Base-by-base conservation (phyloP, 305 asterid genomes). In the Solanum aculeatissimum region DNA sequence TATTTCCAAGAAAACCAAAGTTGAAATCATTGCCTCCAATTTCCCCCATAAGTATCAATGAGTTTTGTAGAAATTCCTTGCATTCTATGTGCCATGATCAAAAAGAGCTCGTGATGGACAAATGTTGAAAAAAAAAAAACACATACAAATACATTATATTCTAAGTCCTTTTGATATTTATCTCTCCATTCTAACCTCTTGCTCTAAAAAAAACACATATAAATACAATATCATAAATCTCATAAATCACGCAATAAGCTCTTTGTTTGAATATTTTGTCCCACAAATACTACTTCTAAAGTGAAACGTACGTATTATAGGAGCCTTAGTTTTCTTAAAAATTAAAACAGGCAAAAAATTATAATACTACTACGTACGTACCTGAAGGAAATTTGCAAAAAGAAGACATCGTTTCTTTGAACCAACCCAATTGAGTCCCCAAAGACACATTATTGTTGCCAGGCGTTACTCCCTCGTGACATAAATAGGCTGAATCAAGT, bases 1-100 rank as follows among this genome's bases (percentile, higher is more conserved):
- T 75, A 9, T 90, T 89, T 72, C 9, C 45, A 3, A 84, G 9
- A 19, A 92, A 58, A n/a, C 90, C 82, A 43, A 86, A 80, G 66
- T 83, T 89, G 27, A 88, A 88, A 60, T 92, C 96, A 25, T 92
- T 91, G 45, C 93, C 94, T 15, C 96, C 96, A 3, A 90, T 87
- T 68, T 90, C 93, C 29, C 93, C 96, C 85, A 90, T 32, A 1
- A 91, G 23, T 8, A 92, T 19, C 74, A 92, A 80, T 1, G 94
- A 84, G 0, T 66, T 75, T 19, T 79, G 38, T 0, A 90, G 78
- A 60, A 38, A 85, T 51, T 49, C 80, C n/a, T 32, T 49, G 27
- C 93, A 82, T 18, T 88, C 95, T 92, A 47, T 45, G 16, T 0
- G n/a, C n/a, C 8, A 60, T 60, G 12, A 23, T 45, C 12, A 45